Percentiles rank a stretch among this genome's conserved stretches.
Conservation (phyloP, 2,329 filamentous ascomycete species). For the Fusarium verticillioides region DNA sequence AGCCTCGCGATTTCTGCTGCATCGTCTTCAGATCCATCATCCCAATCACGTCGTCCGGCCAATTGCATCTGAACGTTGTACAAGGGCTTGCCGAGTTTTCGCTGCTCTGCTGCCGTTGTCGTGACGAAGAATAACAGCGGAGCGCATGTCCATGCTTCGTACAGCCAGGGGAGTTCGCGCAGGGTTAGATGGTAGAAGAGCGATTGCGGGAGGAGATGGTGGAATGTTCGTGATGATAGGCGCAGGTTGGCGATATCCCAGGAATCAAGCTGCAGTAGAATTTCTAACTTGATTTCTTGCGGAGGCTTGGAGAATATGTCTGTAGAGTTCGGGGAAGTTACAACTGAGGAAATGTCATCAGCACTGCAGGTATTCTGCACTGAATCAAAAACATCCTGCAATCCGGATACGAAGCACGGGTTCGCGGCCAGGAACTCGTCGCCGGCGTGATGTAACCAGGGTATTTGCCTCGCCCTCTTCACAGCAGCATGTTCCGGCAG, state of each 20-base stretch:
- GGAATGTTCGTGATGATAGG: constrained; percentile 19
- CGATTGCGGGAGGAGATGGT: not conserved
- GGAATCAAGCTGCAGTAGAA: not conserved
- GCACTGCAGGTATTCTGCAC: not conserved
- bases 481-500: not conserved
- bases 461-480: not conserved
- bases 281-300: not conserved
- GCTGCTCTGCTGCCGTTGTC: constrained; percentile 1
- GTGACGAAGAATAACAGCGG: constrained; percentile 30
- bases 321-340: not conserved
- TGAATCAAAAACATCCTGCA: not conserved
- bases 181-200: constrained; percentile 14
- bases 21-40: not conserved
- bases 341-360: not conserved
- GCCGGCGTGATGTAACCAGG: not conserved
- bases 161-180: constrained; percentile 27
- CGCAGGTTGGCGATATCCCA: not conserved
- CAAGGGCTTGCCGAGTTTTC: not conserved
- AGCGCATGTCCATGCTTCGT: constrained; percentile 28
- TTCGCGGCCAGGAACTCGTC: not conserved
- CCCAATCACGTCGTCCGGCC: accelerated
- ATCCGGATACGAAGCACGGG: not conserved
- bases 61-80: not conserved
- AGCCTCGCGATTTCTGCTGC: not conserved
- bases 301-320: not conserved